These are phyloP conservation scores for Xylaria scruposa DNA, from an alignment of 495 filamentous ascomycete species.

Conservation along the genomic window DNA sequence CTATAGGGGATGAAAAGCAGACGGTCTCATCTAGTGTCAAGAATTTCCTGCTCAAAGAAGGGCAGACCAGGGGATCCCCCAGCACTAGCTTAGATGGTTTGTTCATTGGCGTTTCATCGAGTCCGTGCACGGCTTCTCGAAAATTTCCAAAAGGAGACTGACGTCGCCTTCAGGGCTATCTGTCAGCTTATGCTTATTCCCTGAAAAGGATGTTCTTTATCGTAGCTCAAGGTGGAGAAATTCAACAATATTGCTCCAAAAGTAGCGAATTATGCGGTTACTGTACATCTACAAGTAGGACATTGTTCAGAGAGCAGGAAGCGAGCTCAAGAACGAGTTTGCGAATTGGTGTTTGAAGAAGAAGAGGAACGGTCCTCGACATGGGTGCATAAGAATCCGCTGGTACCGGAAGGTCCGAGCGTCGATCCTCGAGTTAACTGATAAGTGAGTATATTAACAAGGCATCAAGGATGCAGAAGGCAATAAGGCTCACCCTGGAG, in stretches of 20 bases:
- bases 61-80: neutral
- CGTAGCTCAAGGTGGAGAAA: neutral
- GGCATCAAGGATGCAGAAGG: neutral
- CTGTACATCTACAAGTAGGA: neutral
- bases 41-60: neutral
- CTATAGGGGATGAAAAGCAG: neutral
- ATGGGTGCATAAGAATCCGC: neutral
- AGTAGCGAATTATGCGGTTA: neutral
- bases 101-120: constrained; percentile 18
- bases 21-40: neutral
- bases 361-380: neutral
- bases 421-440: neutral
- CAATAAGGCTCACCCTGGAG: too few species aligned
- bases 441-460: neutral
- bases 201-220: neutral
- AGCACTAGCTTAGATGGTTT: neutral
- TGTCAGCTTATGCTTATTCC: neutral
- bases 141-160: constrained; percentile 17
- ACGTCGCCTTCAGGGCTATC: neutral
- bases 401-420: constrained; percentile 1
- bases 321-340: neutral
- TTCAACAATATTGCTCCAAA: neutral
- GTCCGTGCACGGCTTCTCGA: constrained; percentile 25
- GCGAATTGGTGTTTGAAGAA: neutral
- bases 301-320: neutral